Base-by-base conservation (phyloP, 331 rosid species). In the Arachis monticola region DNA sequence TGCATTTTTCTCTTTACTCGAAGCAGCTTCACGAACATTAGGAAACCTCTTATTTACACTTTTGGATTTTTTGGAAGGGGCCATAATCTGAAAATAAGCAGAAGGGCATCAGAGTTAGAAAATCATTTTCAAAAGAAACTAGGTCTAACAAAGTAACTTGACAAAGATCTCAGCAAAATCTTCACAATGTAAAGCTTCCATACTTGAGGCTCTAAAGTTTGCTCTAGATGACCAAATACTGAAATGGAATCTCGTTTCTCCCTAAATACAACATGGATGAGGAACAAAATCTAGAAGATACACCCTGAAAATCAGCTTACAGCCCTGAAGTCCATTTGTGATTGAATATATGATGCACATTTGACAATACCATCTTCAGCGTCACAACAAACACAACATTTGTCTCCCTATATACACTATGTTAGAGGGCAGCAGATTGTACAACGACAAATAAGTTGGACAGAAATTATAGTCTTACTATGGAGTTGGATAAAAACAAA, bases 11-110 rank as follows among this genome's bases (percentile, higher is more conserved):
- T 81, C 84, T 75, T 87, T 92, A 65, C 72, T 75, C 44, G 93
- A 73, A 46, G 89, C 79, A 68, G 77, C 83, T 72, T 94, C 96
- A 47, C 77, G 88, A 56, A 73, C 42, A 80, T 79, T 75, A 76
- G 93, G 73, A 83, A 80, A 81, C 41, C 84, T 87, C 91, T 86
- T 95, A 46, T 84, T 90, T 81, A 85, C 96, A 81, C 90, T 84
- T 81, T 75, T 85, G 35, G 97, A 85, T 81, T 87, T 95, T 83
- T 88, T 86, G 30, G 95, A 78, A 50, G 99, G 97, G 68, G 93
- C 88, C 99, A 95, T 92, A 74, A 65, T 69, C 93, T 79, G 88
- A 66, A 86, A 84, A 76, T 35, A 13, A 70, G 60, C 77, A 79
- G 74, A 62, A 62, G 78, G 74, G 70, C 72, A 80, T 64, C 63